Evolutionary conservation across 164 flowering plant species (phyloP), one percentile per base, ranked within the genome.

Genomic region (Umbilicus rupestris): DNA sequence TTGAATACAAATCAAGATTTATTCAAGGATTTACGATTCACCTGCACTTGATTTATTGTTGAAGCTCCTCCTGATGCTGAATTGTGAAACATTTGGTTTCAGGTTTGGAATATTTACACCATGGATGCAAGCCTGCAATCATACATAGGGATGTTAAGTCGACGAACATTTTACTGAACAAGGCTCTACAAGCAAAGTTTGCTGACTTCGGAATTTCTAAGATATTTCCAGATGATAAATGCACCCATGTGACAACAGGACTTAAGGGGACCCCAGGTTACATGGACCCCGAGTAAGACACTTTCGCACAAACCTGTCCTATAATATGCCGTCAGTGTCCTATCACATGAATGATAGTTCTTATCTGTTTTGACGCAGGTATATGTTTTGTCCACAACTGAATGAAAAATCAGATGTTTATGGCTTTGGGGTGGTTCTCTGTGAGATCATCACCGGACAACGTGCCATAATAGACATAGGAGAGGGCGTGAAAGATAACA

Each of bases 331-430:
- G 7, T 11, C 2, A 24, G 30, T 7, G 58, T 52, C 58, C 17
- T n/a, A 1, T 5, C 29, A 24, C 30, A 12, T 12, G 3, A 52
- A 24, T 52, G 30, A 52, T 22, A 0, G 3, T 3, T 52, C 2
- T 24, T 30, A 20, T 26, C 12, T 7, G 9, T 24, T 22, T 52
- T 26, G 29, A 24, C 30, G 6, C 30, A 52, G 58, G 30, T 5
- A n/a, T n/a, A n/a, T 52, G 24, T 20, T 52, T 24, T 7, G 29
- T 31, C 17, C 12, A 28, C n/a, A 30, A 37, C 15, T 82, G 68
- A 81, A 65, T 7, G 79, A 82, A 75, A 84, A 79, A 64, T 82
- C 86, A 31, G 84, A 84, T 66, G 83, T 82, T 12, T 84, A 70
- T 45, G 78, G 84, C 67, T 82, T 84, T 65, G 86, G 88, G 29